Evolutionary conservation across 768 basidiomycete species (phyloP).

Genomic region (Pholiota microspora): DNA sequence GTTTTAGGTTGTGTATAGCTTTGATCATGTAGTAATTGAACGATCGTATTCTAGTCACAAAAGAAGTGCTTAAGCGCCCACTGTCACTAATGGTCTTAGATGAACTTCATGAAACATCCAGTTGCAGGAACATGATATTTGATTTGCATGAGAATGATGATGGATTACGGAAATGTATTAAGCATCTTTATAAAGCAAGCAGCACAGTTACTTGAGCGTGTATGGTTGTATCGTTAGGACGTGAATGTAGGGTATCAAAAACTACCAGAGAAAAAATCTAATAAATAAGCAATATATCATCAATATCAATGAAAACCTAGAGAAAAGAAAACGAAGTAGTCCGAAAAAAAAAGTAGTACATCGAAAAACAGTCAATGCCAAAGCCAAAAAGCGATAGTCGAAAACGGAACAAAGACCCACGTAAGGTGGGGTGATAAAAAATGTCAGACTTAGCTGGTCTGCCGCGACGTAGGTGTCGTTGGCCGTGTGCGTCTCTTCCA

Average conservation of each 20-base stretch:
- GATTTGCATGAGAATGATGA: not conserved
- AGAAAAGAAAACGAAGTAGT: not conserved
- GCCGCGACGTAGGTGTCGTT: not conserved
- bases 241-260: not conserved
- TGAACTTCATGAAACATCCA: too few species aligned
- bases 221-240: not conserved
- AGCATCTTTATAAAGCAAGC: not conserved
- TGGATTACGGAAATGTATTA: not conserved
- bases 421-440: not conserved
- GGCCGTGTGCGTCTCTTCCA: conserved; percentile 17
- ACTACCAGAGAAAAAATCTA: not conserved
- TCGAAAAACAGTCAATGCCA: not conserved
- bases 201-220: not conserved
- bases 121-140: too few species aligned
- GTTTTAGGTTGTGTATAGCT: too few species aligned
- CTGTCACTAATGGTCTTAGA: too few species aligned
- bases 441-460: not conserved
- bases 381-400: not conserved
- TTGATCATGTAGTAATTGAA: too few species aligned
- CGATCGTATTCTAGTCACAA: too few species aligned
- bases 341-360: not conserved
- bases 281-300: not conserved
- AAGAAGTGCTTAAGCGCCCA: too few species aligned
- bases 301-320: not conserved
- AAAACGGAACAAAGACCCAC: not conserved